Base-by-base conservation (phyloP, 352 stramenopile species). In the Aphanomyces astaci region DNA sequence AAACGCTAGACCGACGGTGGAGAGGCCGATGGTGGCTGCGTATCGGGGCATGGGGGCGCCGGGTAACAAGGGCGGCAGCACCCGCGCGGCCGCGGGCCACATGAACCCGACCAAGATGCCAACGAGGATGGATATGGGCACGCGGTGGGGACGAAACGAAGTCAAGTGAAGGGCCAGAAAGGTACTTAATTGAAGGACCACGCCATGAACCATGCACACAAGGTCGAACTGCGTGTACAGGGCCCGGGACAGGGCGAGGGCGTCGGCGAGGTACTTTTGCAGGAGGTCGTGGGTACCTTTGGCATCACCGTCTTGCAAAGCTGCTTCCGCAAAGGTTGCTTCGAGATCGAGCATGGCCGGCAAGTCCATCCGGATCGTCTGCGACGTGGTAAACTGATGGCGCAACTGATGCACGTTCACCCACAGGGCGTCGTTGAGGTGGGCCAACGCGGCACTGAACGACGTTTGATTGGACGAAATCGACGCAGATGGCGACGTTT, bases 191-290 rank as follows among this genome's bases (percentile, higher is more conserved):
- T 72, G 17, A 33, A 92, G 73, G 19, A 78, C 2, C 40, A 89
- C 66, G 11, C 84, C 84, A 78, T 81, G 90, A 2, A 51, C 72
- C 87, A 95, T 95, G 31, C 72, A 78, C 62, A 72, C 75, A n/a
- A 93, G 67, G 62, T 95, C 86, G 53, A 95, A 95, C 33, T 95
- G 87, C 39, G 87, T 95, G 86, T 87, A 95, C 62, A 94, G 86
- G 15, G 84, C 87, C 10, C 87, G 82, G 7, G 83, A 82, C 2
- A 90, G 70, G 2, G 76, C 75, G 22, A 92, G 46, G 0, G 82
- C 81, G 72, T 93, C 81, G 19, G 77, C 75, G 11, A 95, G 71
- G 27, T 90, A 93, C 0, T 49, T 48, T n/a, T 86, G 79, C 28
- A 88, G 81, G 4, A 71, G 66, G 24, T 33, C 19, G 32, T 68